Evolutionary conservation across 192 early-diverging fungal genomes (phyloP), one percentile per base, ranked within the genome.

Genomic region (Tieghemiomyces parasiticus): DNA sequence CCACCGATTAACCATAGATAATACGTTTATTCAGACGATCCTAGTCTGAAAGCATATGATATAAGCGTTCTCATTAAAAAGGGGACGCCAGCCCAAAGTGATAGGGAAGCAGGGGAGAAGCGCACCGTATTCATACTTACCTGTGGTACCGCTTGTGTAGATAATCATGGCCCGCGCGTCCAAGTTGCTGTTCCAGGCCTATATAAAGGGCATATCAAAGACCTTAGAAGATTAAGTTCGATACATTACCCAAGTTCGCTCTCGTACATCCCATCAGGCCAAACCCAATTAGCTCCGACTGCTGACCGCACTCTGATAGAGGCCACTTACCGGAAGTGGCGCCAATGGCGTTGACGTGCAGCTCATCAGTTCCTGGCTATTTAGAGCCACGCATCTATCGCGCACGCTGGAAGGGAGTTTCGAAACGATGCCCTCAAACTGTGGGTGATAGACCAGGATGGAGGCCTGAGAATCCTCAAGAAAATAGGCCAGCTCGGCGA

Each of bases 141-240:
- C 75, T 9, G 80, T 81, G 0, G 79, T 84, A 16, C 86, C 87
- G 53, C 81, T 84, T 0, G 88, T 90, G 69, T 84, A 90, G 35
- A 90, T 84, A 62, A 91, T 81, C 63, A 87, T 61, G 0, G 86
- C 88, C 32, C 79, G 61, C 53, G 16, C 30, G 4, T 58, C 20
- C 33, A n/a, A n/a, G 32, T 60, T 25, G 59, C 16, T 42, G 16
- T 42, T 42, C 16, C 16, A 16, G 38, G 38, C 38, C 16, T 16
- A 6, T 42, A 16, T 42, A 6, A 16, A 42, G 38, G 38, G 16
- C 6, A 42, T 42, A 42, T 10, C 16, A 10, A 42, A 42, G 16
- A 6, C 38, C 8, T 42, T 42, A 16, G 6, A 42, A 10, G 6
- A 10, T 42, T 16, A 42, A 42, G 6, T 10, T 42, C 16, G 16